These are phyloP conservation scores for Ulvella scutata DNA, from an alignment of 139 green algal genomes.

Conservation along the genomic window DNA sequence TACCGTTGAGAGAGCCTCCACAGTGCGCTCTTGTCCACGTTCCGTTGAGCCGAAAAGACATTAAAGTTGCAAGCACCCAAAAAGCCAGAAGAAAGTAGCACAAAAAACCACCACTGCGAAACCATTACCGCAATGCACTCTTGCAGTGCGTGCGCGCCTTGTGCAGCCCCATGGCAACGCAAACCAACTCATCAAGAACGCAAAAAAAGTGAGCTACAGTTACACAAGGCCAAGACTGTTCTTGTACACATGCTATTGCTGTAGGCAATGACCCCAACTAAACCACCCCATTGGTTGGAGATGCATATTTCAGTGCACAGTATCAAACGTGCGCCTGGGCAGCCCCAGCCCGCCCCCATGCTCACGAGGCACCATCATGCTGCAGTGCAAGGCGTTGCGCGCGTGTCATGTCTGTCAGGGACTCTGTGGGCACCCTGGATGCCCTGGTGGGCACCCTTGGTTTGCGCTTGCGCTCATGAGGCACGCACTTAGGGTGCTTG, in stretches of 20 bases:
- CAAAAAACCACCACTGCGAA: too few relatives aligned
- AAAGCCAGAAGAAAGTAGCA: too few relatives aligned
- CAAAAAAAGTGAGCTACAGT: not conserved
- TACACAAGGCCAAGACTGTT: not conserved
- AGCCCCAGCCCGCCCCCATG: too few relatives aligned
- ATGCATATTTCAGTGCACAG: not conserved
- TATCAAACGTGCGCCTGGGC: not conserved
- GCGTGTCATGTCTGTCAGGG: slow-evolving; percentile 24
- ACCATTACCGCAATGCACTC: too few relatives aligned
- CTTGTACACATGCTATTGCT: too few relatives aligned
- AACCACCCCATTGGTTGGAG: not conserved
- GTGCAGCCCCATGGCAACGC: too few relatives aligned
- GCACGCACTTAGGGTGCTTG: slow-evolving; percentile 10
- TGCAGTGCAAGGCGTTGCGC: not conserved
- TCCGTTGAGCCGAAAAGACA: too few relatives aligned
- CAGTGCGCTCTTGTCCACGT: too few relatives aligned
- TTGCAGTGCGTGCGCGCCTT: too few relatives aligned
- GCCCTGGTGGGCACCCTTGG: slow-evolving; percentile 12
- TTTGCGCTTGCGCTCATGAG: slow-evolving; percentile 1
- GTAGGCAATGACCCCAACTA: not conserved
- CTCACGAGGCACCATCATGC: too few relatives aligned
- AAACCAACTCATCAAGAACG: not conserved
- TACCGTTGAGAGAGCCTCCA: too few relatives aligned
- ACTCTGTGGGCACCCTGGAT: slow-evolving; percentile 3
- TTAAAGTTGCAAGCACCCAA: too few relatives aligned